phyloP scores from a whole-genome alignment of 2,329 filamentous ascomycete species.

The Lecanoromycetidae sp. region DNA sequence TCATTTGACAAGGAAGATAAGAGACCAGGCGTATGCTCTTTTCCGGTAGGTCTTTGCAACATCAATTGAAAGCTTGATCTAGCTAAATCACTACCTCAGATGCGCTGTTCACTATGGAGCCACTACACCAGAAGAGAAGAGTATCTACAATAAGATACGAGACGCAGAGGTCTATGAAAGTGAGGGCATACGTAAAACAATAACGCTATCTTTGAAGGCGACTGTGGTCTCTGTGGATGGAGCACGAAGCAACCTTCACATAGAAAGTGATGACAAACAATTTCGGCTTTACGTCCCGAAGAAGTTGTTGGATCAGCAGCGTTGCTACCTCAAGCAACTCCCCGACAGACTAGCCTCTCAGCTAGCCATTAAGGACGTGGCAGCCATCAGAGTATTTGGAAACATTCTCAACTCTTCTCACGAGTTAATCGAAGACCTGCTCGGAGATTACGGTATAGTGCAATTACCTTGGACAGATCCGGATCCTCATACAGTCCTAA shows the following conservation, averaged over 20 bases:
- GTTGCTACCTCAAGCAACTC: neutral
- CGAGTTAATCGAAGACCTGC: neutral
- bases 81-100: neutral
- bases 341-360: neutral
- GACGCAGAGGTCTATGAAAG: neutral
- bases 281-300: neutral
- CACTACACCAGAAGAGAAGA: neutral
- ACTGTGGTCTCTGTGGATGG: neutral
- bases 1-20: neutral
- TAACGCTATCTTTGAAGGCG: neutral
- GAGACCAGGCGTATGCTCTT: neutral
- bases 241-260: neutral
- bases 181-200: neutral
- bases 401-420: neutral
- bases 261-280: neutral
- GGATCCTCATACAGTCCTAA: neutral
- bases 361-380: neutral
- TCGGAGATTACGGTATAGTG: neutral
- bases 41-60: neutral
- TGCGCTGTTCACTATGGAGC: neutral
- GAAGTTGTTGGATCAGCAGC: neutral
- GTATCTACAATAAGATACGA: neutral
- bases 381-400: neutral
- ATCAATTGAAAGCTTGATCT: neutral
- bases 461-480: neutral